phyloP scores from a whole-genome alignment of 306 rosid genomes.

The Begonia fuchsioides region DNA sequence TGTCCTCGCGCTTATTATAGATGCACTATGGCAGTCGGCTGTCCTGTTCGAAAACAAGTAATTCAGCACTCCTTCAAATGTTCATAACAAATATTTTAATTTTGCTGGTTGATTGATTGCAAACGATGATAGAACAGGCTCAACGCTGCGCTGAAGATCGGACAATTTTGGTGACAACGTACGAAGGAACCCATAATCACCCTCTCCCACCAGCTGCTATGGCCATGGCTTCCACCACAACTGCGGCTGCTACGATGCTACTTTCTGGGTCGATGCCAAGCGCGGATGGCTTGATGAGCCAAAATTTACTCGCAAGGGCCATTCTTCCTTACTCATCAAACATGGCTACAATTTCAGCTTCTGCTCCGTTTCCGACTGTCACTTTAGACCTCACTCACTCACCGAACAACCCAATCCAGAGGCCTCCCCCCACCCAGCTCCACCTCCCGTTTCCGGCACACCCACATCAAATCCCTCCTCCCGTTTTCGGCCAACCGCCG shows the following conservation, averaged over 20 bases:
- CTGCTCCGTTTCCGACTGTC: conserved; percentile 84
- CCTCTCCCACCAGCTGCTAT: conserved; percentile 92
- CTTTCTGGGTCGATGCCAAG: conserved; percentile 86
- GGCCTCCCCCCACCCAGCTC: conserved; percentile 30
- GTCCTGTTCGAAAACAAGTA: conserved; percentile 98
- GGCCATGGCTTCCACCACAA: conserved; percentile 92
- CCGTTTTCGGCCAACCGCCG: conserved; percentile 39
- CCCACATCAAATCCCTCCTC: conserved; percentile 33
- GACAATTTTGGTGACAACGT: conserved; percentile 68
- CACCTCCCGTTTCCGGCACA: conserved; percentile 54
- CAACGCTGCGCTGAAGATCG: conserved; percentile 94
- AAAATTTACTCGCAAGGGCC: conserved; percentile 68
- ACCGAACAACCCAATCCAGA: conserved; percentile 46
- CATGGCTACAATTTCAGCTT: conserved; percentile 87
- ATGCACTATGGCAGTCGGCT: conserved; percentile 92
- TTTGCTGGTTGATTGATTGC: no score
- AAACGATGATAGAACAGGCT: conserved; percentile 24
- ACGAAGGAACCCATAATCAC: conserved; percentile 88
- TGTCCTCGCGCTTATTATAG: conserved; percentile 94
- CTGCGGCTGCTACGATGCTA: conserved; percentile 84
- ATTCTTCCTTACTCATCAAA: conserved; percentile 58
- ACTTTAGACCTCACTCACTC: conserved; percentile 78
- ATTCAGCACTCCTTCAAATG: no score
- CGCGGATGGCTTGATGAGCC: conserved; percentile 73
- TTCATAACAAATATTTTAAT: no score